These are phyloP conservation scores for Diophrys appendiculata DNA, from an alignment of 73 alveolate genomes.

Conservation along the genomic window DNA sequence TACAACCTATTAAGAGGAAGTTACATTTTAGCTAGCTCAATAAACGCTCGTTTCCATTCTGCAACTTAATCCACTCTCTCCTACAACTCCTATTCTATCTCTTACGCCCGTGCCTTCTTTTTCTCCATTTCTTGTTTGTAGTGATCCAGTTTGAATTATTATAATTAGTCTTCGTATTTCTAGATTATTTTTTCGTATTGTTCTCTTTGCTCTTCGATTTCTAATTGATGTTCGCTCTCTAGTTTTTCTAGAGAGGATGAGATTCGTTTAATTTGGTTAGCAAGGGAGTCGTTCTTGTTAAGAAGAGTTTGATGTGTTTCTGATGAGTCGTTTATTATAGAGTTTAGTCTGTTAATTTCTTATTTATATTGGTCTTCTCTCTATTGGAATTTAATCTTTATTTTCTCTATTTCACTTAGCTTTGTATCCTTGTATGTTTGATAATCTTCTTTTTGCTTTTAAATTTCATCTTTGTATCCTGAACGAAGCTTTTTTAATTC, in stretches of 20 bases:
- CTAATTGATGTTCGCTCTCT: neutral
- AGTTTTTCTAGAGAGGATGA: neutral
- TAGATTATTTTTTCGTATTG: neutral
- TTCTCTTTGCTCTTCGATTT: neutral
- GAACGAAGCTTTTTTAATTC: constrained; percentile 15
- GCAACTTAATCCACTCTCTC: neutral
- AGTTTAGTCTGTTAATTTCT: neutral
- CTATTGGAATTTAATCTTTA: neutral
- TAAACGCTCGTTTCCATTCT: constrained; percentile 7
- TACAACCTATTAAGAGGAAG: neutral
- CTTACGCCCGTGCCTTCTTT: constrained; percentile 2
- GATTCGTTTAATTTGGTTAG: neutral
- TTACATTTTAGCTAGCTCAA: neutral
- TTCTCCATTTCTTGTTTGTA: constrained; percentile 3
- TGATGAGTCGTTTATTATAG: constrained; percentile 24
- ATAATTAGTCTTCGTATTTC: neutral
- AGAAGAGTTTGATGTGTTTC: neutral
- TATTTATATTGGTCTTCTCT: neutral
- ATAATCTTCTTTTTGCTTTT: constrained; percentile 1
- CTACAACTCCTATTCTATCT: neutral
- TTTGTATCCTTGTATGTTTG: constrained; percentile 17
- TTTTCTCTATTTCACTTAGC: constrained; percentile 6
- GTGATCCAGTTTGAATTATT: neutral
- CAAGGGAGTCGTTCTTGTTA: constrained; percentile 23
- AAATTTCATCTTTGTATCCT: constrained; percentile 22